Evolutionary conservation across 1,284 basidiomycete species (phyloP).

Genomic region (Pascua guehoae): DNA sequence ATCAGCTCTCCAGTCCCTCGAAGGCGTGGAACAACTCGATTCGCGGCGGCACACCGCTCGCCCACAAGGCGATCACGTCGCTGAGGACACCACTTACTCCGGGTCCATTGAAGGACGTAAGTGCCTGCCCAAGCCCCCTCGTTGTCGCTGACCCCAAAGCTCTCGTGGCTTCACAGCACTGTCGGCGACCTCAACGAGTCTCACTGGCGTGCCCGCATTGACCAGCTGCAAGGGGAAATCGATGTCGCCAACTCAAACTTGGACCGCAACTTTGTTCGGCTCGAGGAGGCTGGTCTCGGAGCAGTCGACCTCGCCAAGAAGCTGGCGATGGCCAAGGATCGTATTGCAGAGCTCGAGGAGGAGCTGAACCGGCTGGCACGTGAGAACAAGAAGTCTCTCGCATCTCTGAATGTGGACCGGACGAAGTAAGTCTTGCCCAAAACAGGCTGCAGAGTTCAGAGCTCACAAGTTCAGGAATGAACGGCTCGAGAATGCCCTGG

Average conservation of each 20-base stretch:
- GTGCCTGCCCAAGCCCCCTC: not conserved
- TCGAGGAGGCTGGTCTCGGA: constrained; percentile 49
- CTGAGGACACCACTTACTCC: constrained; percentile 43
- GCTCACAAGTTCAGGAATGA: constrained; percentile 12
- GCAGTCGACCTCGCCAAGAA: constrained; percentile 48
- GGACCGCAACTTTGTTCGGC: constrained; percentile 51
- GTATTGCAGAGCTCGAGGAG: constrained; percentile 44
- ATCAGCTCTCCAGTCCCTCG: not conserved
- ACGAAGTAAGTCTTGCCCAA: not conserved
- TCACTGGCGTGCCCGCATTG: constrained; percentile 47
- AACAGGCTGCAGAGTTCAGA: not conserved
- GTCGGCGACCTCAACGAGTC: constrained; percentile 42
- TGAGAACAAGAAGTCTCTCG: constrained; percentile 28
- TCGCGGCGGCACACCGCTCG: constrained; percentile 28
- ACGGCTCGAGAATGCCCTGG: constrained; percentile 26
- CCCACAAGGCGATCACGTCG: constrained; percentile 34
- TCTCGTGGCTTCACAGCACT: constrained; percentile 46
- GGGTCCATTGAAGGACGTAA: constrained; percentile 43
- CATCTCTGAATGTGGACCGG: constrained; percentile 2
- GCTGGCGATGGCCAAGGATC: constrained; percentile 43
- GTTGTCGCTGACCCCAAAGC: constrained; percentile 17
- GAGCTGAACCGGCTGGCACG: constrained; percentile 32
- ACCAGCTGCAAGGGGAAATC: constrained; percentile 49
- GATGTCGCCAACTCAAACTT: constrained; percentile 48
- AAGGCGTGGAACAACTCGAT: constrained; percentile 7